A percentile compares a stretch with the other conserved stretches of the same genome.
Conservation (phyloP, 371 early-diverging fungal genomes). For the Rhizomucor miehei region DNA sequence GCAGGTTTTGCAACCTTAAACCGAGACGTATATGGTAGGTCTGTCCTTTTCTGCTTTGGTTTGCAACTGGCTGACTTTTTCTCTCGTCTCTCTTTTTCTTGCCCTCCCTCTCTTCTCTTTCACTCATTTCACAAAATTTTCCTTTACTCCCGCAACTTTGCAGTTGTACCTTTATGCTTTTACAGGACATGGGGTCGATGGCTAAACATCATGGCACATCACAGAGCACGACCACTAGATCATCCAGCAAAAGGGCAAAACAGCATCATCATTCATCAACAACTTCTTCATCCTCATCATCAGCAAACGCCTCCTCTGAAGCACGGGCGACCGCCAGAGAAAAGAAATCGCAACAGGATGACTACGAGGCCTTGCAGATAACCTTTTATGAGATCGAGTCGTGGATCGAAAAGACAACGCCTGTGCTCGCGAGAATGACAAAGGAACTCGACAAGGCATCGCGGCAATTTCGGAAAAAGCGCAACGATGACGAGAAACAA, state of each 20-base stretch:
- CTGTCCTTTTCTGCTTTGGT: too few relatives aligned
- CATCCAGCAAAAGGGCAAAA: constrained; percentile 3
- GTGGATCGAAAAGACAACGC: constrained; percentile 52
- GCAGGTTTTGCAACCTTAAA: too few relatives aligned
- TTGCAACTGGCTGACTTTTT: not conserved
- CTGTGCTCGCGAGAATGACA: constrained; percentile 42
- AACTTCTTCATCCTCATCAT: too few relatives aligned
- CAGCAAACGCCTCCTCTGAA: not conserved
- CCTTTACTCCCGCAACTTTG: too few relatives aligned
- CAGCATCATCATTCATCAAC: constrained; percentile 1
- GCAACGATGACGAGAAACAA: constrained; percentile 13
- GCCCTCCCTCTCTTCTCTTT: not conserved
- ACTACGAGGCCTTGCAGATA: constrained; percentile 46
- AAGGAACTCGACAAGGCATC: constrained; percentile 50
- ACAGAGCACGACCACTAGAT: constrained; percentile 1
- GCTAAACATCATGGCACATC: constrained; percentile 9
- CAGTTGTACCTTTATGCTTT: constrained; percentile 8
- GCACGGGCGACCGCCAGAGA: constrained; percentile 16
- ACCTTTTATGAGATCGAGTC: constrained; percentile 53
- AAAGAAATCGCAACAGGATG: constrained; percentile 36
- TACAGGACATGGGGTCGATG: constrained; percentile 14
- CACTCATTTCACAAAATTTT: not conserved
- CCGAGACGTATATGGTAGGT: too few relatives aligned
- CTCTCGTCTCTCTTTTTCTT: not conserved
- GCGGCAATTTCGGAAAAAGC: constrained; percentile 31